phyloP scores from a whole-genome alignment of 768 basidiomycete genomes.

The Macrolepiota fuliginosa region DNA sequence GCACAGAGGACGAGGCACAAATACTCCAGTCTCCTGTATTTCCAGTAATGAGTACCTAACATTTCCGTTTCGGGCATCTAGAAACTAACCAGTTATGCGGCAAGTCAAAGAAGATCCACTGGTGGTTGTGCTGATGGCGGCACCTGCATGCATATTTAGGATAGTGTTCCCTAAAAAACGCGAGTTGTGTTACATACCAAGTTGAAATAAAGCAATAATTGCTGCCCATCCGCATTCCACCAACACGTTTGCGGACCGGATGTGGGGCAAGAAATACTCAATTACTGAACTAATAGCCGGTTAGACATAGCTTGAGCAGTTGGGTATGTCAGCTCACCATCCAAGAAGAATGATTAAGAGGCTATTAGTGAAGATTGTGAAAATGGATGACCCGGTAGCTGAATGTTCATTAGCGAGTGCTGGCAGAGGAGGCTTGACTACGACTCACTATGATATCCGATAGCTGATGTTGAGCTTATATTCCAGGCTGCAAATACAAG shows the following conservation, averaged over 20 bases:
- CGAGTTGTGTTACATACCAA: slow-evolving; percentile 35
- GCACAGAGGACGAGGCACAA: slow-evolving; percentile 46
- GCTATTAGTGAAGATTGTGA: slow-evolving; percentile 48
- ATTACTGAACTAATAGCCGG: slow-evolving; percentile 29
- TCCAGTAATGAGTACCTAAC: slow-evolving; percentile 12
- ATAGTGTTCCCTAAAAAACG: not conserved
- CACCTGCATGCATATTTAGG: slow-evolving; percentile 31
- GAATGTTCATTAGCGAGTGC: not conserved
- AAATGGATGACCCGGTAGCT: slow-evolving; percentile 45
- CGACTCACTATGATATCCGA: slow-evolving; percentile 29
- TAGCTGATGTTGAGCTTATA: slow-evolving; percentile 34
- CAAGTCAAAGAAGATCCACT: slow-evolving; percentile 33
- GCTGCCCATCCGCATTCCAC: slow-evolving; percentile 59
- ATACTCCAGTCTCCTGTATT: slow-evolving; percentile 35
- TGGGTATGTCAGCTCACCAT: slow-evolving; percentile 26
- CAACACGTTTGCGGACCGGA: slow-evolving; percentile 39
- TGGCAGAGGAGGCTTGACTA: slow-evolving; percentile 10
- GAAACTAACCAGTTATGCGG: slow-evolving; percentile 28
- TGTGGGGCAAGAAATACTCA: slow-evolving; percentile 32
- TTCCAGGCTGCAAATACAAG: slow-evolving; percentile 62
- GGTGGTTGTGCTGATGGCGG: slow-evolving; percentile 45
- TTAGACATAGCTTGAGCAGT: not conserved
- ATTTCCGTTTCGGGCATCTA: not conserved
- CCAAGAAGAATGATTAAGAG: slow-evolving; percentile 31
- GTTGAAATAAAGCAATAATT: slow-evolving; percentile 44